These are phyloP conservation scores for Rubroboletus satanas DNA, from an alignment of 768 basidiomycete genomes.

Conservation along the genomic window DNA sequence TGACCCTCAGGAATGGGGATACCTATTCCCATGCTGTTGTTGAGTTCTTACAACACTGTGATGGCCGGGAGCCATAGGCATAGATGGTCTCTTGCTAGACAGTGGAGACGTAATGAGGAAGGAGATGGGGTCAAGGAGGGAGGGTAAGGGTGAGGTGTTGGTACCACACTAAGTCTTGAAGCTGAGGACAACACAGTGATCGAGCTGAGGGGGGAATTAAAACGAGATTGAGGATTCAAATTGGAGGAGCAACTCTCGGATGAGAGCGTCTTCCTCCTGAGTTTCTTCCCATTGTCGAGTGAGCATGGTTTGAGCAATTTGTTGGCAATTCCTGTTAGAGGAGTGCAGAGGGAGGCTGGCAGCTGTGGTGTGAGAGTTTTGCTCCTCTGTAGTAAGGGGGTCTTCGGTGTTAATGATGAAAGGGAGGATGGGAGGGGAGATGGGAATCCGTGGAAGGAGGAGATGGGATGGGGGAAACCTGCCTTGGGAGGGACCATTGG, in stretches of 20 bases:
- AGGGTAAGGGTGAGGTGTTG: neutral
- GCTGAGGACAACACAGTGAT: no score
- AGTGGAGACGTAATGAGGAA: rapidly evolving
- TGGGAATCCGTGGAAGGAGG: neutral
- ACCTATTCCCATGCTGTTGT: rapidly evolving
- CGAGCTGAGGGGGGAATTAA: no score
- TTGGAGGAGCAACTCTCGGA: no score
- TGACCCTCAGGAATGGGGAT: neutral
- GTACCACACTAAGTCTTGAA: no score
- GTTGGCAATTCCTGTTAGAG: no score
- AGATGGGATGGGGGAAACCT: neutral
- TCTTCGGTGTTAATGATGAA: rapidly evolving
- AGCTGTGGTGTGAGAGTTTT: neutral
- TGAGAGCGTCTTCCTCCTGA: no score
- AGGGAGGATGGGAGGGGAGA: neutral
- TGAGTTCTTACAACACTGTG: rapidly evolving
- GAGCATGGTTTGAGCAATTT: no score
- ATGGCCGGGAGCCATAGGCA: neutral
- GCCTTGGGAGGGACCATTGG: neutral
- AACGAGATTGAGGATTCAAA: no score
- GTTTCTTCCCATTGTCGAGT: no score
- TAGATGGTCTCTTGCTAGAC: neutral
- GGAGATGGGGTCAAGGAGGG: neutral
- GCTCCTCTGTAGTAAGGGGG: neutral
- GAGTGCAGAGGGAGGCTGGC: no score